A percentile compares a stretch with the other conserved stretches of the same genome.
Conservation (phyloP, 805 yeast species). For the Candida taoyuanica region DNA sequence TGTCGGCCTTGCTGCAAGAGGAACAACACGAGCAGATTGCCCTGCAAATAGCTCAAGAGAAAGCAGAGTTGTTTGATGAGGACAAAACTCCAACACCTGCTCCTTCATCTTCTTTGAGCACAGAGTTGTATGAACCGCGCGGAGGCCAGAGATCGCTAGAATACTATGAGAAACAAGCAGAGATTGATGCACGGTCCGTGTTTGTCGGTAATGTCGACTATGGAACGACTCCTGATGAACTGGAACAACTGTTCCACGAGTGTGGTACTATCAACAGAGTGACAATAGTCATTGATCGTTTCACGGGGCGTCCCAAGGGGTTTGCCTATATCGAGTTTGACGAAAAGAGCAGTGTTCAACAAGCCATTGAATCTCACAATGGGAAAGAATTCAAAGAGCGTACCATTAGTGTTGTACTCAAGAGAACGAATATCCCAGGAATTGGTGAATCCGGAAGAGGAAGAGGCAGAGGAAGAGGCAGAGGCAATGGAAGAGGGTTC, state of each 20-base stretch:
- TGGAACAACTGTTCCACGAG: constrained; percentile 42
- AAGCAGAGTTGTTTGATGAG: constrained; percentile 8
- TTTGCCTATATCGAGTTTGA: constrained; percentile 63
- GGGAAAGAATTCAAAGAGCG: constrained; percentile 43
- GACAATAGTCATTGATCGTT: constrained; percentile 44
- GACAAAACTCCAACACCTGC: constrained; percentile 1
- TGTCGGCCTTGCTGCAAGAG: not conserved
- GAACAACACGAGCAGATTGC: constrained; percentile 10
- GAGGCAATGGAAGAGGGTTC: constrained; percentile 12
- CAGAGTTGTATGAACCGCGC: no score
- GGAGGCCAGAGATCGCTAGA: no score
- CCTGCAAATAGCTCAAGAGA: constrained; percentile 7
- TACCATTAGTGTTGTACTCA: constrained; percentile 41
- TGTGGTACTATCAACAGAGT: constrained; percentile 47
- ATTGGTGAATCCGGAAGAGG: constrained; percentile 22
- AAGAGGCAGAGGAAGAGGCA: constrained; percentile 22
- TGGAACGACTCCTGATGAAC: constrained; percentile 44
- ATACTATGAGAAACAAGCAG: constrained; percentile 34
- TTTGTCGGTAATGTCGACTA: constrained; percentile 50
- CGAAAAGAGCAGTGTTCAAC: constrained; percentile 34
- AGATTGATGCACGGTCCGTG: constrained; percentile 48
- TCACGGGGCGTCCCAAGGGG: constrained; percentile 47
- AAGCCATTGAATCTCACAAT: constrained; percentile 42
- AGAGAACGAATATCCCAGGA: constrained; percentile 54
- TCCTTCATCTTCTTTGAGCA: not conserved